These are phyloP conservation scores for Fusarium nisikadoi DNA, from an alignment of 2,329 filamentous ascomycete species.

Conservation along the genomic window DNA sequence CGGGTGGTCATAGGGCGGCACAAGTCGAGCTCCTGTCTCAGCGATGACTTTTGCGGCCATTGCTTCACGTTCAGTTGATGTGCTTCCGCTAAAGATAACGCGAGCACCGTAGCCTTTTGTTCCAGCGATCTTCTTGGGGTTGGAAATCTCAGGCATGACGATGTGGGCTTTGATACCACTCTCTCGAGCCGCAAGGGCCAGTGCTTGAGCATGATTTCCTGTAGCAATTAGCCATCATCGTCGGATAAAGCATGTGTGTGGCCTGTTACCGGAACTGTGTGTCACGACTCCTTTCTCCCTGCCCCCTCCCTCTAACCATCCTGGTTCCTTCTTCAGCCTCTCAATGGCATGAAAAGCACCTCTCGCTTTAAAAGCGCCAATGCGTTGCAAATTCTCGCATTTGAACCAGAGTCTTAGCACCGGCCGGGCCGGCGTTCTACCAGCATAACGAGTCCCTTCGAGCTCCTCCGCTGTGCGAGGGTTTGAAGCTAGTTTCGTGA, in stretches of 20 bases:
- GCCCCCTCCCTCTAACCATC: conserved; percentile 69
- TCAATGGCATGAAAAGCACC: conserved; percentile 90
- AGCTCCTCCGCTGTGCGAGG: conserved; percentile 67
- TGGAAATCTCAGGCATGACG: conserved; percentile 89
- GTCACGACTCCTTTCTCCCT: conserved; percentile 80
- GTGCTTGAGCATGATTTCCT: conserved; percentile 96
- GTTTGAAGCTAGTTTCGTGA: conserved; percentile 79
- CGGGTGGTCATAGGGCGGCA: conserved; percentile 93
- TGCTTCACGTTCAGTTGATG: conserved; percentile 82
- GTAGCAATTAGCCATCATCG: not conserved
- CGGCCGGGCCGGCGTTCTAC: conserved; percentile 68
- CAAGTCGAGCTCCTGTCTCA: conserved; percentile 78
- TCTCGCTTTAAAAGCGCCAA: conserved; percentile 92
- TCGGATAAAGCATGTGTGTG: not conserved
- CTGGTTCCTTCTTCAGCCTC: conserved; percentile 71
- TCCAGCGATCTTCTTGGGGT: conserved; percentile 86
- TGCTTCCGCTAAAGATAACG: conserved; percentile 85
- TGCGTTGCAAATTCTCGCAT: conserved; percentile 90
- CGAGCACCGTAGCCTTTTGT: conserved; percentile 81
- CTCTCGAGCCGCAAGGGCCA: conserved; percentile 83
- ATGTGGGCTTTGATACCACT: conserved; percentile 83
- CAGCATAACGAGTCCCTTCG: conserved; percentile 65
- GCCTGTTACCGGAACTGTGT: conserved; percentile 81
- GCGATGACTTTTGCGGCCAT: conserved; percentile 75
- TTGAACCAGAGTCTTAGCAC: conserved; percentile 87